Evolutionary conservation across 2,329 filamentous ascomycete species (phyloP).

Genomic region (Fusarium humuli): DNA sequence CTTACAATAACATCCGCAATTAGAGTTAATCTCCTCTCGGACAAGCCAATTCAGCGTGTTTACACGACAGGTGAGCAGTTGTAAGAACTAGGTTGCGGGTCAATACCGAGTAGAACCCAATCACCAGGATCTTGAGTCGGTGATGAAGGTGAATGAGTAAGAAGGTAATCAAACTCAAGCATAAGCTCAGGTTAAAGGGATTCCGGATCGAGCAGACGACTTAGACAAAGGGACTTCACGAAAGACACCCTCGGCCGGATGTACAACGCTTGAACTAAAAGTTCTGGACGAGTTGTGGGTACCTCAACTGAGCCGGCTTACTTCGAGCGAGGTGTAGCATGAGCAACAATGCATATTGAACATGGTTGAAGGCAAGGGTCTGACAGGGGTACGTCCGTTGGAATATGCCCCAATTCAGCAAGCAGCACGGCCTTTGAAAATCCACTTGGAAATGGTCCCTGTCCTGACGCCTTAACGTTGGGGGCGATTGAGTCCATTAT

Average conservation of each 20-base stretch:
- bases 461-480: constrained; percentile 22
- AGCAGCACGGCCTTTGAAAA: constrained; percentile 38
- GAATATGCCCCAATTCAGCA: constrained; percentile 35
- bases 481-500: constrained; percentile 17
- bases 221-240: constrained; percentile 31
- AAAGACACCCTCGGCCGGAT: constrained; percentile 30
- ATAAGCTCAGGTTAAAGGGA: constrained; percentile 21
- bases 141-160: constrained; percentile 8
- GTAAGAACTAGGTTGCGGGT: constrained; percentile 21
- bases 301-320: constrained; percentile 33
- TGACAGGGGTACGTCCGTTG: constrained; percentile 32
- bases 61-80: constrained; percentile 18
- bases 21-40: constrained; percentile 27
- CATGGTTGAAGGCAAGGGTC: constrained; percentile 27
- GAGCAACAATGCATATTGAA: constrained; percentile 43
- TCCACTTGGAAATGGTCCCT: constrained; percentile 26
- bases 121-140: constrained; percentile 22
- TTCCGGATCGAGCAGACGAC: constrained; percentile 15
- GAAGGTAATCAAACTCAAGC: constrained; percentile 31
- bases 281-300: constrained; percentile 35
- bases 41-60: constrained; percentile 33
- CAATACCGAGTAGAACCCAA: constrained; percentile 13
- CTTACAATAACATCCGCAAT: constrained; percentile 26
- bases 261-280: constrained; percentile 39
- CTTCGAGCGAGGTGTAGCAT: constrained; percentile 28